These are phyloP conservation scores for Parastagonospora avenae DNA, from an alignment of 2,329 filamentous ascomycete genomes.

Conservation along the genomic window DNA sequence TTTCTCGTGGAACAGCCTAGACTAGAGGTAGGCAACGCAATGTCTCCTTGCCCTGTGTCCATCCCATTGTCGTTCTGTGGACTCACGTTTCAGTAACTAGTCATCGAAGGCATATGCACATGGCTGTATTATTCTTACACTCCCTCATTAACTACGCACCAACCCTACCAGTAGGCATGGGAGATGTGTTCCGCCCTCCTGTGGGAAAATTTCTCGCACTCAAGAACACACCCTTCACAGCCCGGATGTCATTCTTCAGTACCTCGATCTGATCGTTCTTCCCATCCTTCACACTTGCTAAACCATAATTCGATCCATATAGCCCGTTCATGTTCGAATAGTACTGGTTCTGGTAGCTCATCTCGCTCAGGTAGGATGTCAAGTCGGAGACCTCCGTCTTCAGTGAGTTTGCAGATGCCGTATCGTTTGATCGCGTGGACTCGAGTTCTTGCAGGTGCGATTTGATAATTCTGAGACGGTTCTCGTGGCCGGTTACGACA, in stretches of 20 bases:
- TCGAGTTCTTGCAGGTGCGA: slow-evolving; percentile 58
- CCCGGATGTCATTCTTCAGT: slow-evolving; percentile 75
- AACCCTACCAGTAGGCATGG: slow-evolving; percentile 28
- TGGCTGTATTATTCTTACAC: background rate
- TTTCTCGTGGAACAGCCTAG: background rate
- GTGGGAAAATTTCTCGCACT: slow-evolving; percentile 72
- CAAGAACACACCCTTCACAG: slow-evolving; percentile 78
- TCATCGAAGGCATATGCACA: background rate
- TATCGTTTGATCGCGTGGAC: slow-evolving; percentile 55
- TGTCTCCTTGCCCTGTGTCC: background rate
- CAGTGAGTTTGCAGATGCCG: slow-evolving; percentile 57
- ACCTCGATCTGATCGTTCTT: slow-evolving; percentile 72
- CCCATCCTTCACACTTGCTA: slow-evolving; percentile 56
- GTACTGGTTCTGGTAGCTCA: slow-evolving; percentile 47
- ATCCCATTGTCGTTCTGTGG: too few relatives aligned
- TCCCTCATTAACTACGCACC: slow-evolving; percentile 11
- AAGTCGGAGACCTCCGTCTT: slow-evolving; percentile 59
- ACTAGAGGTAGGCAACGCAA: background rate
- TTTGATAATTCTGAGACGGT: slow-evolving; percentile 56
- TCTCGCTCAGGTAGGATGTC: slow-evolving; percentile 64
- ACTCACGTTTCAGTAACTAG: too few relatives aligned
- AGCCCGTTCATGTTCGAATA: slow-evolving; percentile 51
- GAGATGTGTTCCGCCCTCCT: slow-evolving; percentile 26
- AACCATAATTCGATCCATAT: slow-evolving; percentile 35
- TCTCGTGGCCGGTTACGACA: slow-evolving; percentile 47